Evolutionary conservation across 805 yeast genomes (phyloP).

Genomic region (Yarrowia hollandica): DNA sequence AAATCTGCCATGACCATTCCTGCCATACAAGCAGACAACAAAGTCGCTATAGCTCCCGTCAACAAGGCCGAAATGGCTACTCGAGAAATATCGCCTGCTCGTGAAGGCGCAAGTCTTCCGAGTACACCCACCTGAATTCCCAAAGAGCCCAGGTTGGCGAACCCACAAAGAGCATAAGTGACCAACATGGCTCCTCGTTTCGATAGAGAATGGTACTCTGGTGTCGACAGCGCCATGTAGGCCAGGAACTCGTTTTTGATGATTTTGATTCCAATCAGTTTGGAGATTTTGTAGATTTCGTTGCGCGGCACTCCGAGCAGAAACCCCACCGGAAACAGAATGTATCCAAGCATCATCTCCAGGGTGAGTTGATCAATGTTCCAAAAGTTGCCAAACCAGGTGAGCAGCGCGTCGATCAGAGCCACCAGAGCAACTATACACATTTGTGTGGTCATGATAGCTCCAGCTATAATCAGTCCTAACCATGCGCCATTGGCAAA

Average conservation of each 20-base stretch:
- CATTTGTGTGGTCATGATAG: conserved; percentile 57
- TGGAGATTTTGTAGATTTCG: conserved; percentile 53
- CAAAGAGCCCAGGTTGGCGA: conserved; percentile 60
- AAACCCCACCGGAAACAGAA: conserved; percentile 61
- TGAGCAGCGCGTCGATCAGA: conserved; percentile 53
- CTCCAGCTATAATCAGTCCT: conserved; percentile 57
- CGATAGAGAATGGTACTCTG: conserved; percentile 49
- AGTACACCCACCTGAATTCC: conserved; percentile 63
- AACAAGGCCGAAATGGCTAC: conserved; percentile 52
- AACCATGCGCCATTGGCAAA: conserved; percentile 60
- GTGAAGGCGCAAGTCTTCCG: conserved; percentile 54
- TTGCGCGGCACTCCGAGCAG: conserved; percentile 56
- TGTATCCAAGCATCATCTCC: conserved; percentile 57
- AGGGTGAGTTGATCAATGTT: conserved; percentile 54
- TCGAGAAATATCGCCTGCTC: conserved; percentile 50
- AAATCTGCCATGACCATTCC: conserved; percentile 62
- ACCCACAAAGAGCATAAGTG: conserved; percentile 64
- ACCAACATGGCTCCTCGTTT: conserved; percentile 56
- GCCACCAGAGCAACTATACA: conserved; percentile 63
- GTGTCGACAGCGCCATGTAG: conserved; percentile 44
- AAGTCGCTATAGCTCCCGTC: conserved; percentile 55
- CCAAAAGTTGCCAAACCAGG: conserved; percentile 66
- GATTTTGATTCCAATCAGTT: conserved; percentile 56
- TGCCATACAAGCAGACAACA: conserved; percentile 58
- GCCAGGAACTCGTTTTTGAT: conserved; percentile 65